Evolutionary conservation across 2,329 filamentous ascomycete species (phyloP).

Genomic region (Botryotinia globosa): DNA sequence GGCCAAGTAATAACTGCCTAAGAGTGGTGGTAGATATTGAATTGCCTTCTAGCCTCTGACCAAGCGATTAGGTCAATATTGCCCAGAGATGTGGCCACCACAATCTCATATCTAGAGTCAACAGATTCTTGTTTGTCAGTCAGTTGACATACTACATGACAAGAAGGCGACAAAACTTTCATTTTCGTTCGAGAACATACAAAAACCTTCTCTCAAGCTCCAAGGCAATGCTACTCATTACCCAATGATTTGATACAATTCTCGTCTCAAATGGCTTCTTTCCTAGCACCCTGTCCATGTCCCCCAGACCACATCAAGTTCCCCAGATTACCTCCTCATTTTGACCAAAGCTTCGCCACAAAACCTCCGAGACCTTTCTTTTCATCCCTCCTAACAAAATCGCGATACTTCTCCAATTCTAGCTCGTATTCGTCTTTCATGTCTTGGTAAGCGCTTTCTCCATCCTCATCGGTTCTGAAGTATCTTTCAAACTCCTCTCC

Average conservation of each 20-base stretch:
- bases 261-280: background rate
- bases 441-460: conserved; percentile 1
- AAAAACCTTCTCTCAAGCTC: background rate
- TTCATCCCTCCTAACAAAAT: background rate
- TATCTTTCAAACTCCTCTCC: conserved; percentile 13
- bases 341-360: conserved; percentile 14
- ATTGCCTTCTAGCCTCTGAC: background rate
- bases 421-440: conserved; percentile 11
- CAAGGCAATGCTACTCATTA: background rate
- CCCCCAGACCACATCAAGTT: background rate
- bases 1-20: background rate
- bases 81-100: background rate
- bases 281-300: background rate
- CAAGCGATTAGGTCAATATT: background rate
- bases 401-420: conserved; percentile 5
- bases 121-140: background rate
- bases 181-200: background rate
- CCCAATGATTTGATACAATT: background rate
- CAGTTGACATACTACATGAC: background rate
- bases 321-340: background rate
- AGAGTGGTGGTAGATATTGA: background rate
- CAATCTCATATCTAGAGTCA: background rate
- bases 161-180: background rate
- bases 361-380: background rate
- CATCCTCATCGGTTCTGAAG: background rate